Evolutionary conservation across 345 rosid species (phyloP), one percentile per base, ranked within the genome.

Genomic region (Salix dunnii): DNA sequence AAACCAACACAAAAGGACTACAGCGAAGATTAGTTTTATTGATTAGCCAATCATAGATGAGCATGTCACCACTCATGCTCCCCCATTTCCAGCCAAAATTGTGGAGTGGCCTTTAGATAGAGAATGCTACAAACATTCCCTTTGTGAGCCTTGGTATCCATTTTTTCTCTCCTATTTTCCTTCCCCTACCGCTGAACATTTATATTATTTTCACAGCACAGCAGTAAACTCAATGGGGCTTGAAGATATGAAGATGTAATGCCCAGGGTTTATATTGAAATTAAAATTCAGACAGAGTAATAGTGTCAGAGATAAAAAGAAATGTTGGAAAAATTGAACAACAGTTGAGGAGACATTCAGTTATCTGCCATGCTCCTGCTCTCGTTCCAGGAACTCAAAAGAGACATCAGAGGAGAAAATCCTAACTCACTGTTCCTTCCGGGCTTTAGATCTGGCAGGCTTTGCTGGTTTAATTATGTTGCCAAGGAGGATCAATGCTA

Each of bases 401-500:
- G 74, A 42, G 14, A 36, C 23, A 66, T 58, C 63, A 2, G 67
- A 36, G 43, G 35, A 13, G 43, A 71, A 78, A n/a, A 18, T n/a
- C 28, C 70, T 46, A 40, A 30, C 77, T 88, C 85, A 91, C 84
- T 92, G 83, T 66, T 84, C 89, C 78, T 93, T 93, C 28, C 80
- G 83, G 0, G 89, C 79, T 80, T 90, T 90, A 17, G 93, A 83
- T 85, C 88, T 87, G 30, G 86, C 80, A 69, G 96, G 90, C 81
- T 80, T 93, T 65, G 83, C 83, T 12, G 97, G 97, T 75, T 86
- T 87, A 67, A 96, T 79, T 51, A 91, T 49, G 62, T 80, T 74
- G 69, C 97, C 87, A 20, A 93, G 90, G 38, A 96, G 85, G 84
- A 89, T 86, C 87, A 91, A 77, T 18, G 69, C 58, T 4, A 91